Evolutionary conservation across 148 eudicot genomes (phyloP).

Genomic region (Fallopia convolvulus): DNA sequence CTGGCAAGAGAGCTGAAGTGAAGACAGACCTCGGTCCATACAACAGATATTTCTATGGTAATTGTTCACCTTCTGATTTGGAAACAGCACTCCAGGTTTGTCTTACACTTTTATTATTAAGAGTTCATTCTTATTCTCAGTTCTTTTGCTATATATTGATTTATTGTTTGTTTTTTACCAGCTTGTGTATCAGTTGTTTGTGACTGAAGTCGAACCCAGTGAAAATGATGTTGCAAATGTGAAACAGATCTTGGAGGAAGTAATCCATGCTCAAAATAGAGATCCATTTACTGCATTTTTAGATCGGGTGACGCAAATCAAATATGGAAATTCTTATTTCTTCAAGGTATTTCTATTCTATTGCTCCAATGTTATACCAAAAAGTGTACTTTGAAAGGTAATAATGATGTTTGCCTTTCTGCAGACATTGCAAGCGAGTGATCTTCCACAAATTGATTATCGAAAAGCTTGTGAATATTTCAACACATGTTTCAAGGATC

Average conservation of each 20-base stretch:
- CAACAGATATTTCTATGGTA: slow-evolving; percentile 70
- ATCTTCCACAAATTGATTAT: slow-evolving; percentile 62
- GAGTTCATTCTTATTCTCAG: too few species aligned
- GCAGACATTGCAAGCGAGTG: slow-evolving; percentile 63
- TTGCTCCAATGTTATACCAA: too few species aligned
- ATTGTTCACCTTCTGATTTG: slow-evolving; percentile 86
- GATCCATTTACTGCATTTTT: slow-evolving; percentile 75
- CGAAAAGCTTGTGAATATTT: slow-evolving; percentile 74
- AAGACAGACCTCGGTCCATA: slow-evolving; percentile 67
- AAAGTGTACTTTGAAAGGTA: too few species aligned
- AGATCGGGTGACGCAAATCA: slow-evolving; percentile 65
- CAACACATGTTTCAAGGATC: slow-evolving; percentile 67
- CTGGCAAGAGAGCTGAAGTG: slow-evolving; percentile 81
- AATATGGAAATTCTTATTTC: slow-evolving; percentile 75
- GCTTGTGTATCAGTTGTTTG: slow-evolving; percentile 83
- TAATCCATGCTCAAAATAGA: slow-evolving; percentile 63
- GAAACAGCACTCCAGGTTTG: slow-evolving; percentile 88
- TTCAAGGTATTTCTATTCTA: slow-evolving; percentile 43
- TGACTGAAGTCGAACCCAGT: slow-evolving; percentile 51
- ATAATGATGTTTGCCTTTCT: background rate
- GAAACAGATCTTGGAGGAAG: slow-evolving; percentile 66
- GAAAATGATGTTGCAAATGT: slow-evolving; percentile 65
- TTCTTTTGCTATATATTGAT: background rate
- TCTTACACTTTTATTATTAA: too few species aligned
- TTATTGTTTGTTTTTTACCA: slow-evolving; percentile 4